Base-by-base conservation (phyloP, 441 rosid genomes). In the Gossypium armourianum region DNA sequence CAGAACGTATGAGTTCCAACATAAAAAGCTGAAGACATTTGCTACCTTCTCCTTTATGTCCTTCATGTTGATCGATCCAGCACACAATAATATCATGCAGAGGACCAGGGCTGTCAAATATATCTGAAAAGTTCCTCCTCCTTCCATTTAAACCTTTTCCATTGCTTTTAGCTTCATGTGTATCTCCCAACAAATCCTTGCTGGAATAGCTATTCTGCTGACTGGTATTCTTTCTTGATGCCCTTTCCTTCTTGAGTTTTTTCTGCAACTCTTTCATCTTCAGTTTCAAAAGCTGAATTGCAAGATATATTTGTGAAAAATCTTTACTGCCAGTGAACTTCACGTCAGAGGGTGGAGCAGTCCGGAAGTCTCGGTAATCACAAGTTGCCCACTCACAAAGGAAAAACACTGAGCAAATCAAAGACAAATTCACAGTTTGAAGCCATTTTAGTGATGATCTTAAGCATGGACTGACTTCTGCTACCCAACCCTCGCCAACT, bases 381-480 rank as follows among this genome's bases (percentile, higher is more conserved):
- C 96, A 93, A 2, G 97, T 91, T 62, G 99, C 99, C 99, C 99
- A 96, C 83, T 96, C 99, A 43, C 96, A 85, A 73, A 96, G 94
- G 76, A 93, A 88, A 79, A 96, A 96, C 9, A 87, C 85, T 7
- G 96, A 90, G 78, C 86, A 83, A 78, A 93, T 72, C 68, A 88
- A 84, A 49, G 98, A 85, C 79, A 83, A 75, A 77, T 80, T 87
- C 68, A 86, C 83, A 59, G 86, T 79, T 69, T 87, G 89, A 75
- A 90, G 80, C 96, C 98, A 88, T 83, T 89, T 93, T 57, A 96
- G 76, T 7, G 97, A 90, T 62, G 92, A 85, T 78, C 92, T 86
- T 64, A 96, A 86, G 80, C 92, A 84, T 28, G 97, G 88, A 79
- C 86, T 88, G 50, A 91, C 94, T 75, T 91, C 97, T 73, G 85